Evolutionary conservation across 371 early-diverging fungal species (phyloP).

Genomic region (Mycotypha africana): DNA sequence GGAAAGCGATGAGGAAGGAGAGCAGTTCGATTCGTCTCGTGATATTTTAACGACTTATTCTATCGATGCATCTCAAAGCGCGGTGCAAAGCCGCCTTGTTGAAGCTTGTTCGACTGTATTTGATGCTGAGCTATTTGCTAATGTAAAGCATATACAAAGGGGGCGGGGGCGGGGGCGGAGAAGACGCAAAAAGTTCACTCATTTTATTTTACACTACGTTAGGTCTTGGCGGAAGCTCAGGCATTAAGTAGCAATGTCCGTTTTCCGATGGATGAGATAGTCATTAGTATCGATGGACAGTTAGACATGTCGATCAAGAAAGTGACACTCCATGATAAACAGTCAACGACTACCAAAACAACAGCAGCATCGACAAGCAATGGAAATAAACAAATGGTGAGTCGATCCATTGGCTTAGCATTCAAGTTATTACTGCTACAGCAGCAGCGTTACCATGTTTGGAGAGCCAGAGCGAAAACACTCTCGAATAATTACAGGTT

Average conservation of each 20-base stretch:
- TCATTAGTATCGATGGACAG: slow-evolving; percentile 50
- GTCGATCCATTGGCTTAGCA: slow-evolving; percentile 24
- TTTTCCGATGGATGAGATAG: slow-evolving; percentile 49
- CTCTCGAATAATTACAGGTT: slow-evolving; percentile 27
- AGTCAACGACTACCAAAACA: neutral
- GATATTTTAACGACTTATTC: neutral
- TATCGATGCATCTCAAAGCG: slow-evolving; percentile 3
- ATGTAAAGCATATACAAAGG: slow-evolving; percentile 18
- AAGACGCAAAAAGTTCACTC: neutral
- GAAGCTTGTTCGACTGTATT: slow-evolving; percentile 50
- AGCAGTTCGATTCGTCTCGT: no score
- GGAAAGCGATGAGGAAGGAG: no score
- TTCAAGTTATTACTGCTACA: slow-evolving; percentile 34
- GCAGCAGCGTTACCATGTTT: slow-evolving; percentile 32
- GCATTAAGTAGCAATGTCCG: slow-evolving; percentile 39
- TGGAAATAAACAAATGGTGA: slow-evolving; percentile 16
- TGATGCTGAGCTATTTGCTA: slow-evolving; percentile 53
- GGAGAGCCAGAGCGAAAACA: slow-evolving; percentile 29
- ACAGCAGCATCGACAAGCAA: neutral
- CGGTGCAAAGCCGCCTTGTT: slow-evolving; percentile 38
- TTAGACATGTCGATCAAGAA: slow-evolving; percentile 40
- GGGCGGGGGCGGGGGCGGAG: no score
- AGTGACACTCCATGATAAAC: neutral
- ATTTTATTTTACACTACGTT: slow-evolving; percentile 1
- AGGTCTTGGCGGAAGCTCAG: slow-evolving; percentile 55